Conservation (phyloP, 202 grass and related monocot species). For the Musa balbisiana region DNA sequence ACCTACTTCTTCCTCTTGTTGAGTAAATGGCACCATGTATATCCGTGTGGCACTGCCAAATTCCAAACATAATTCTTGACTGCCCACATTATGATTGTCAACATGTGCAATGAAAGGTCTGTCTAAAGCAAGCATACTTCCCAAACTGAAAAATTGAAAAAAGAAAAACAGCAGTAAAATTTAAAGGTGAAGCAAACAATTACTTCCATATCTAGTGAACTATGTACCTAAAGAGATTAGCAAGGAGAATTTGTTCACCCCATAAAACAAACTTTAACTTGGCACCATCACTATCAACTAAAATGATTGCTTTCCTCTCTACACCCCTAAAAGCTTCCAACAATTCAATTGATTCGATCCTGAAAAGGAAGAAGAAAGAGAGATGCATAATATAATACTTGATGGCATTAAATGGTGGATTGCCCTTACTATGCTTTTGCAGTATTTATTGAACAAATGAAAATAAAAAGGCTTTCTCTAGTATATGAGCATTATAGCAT, state of each 20-base stretch:
- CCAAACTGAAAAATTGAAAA: slow-evolving; percentile 57
- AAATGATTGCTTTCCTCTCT: slow-evolving; percentile 60
- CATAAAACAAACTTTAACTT: slow-evolving; percentile 89
- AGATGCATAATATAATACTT: not conserved
- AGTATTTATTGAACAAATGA: no score
- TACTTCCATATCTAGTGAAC: not conserved
- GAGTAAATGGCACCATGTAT: slow-evolving; percentile 71
- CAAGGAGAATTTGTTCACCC: slow-evolving; percentile 87
- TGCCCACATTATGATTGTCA: slow-evolving; percentile 29
- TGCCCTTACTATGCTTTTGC: not conserved
- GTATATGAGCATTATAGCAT: no score
- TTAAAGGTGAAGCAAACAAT: slow-evolving; percentile 7
- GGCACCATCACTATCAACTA: slow-evolving; percentile 61
- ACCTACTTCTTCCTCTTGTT: slow-evolving; percentile 85
- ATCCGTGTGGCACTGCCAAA: slow-evolving; percentile 83
- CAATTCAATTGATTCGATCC: slow-evolving; percentile 69
- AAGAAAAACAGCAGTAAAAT: slow-evolving; percentile 19
- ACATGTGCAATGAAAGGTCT: slow-evolving; percentile 68
- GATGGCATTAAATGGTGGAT: not conserved
- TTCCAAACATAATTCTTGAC: slow-evolving; percentile 82
- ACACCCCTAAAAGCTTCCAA: slow-evolving; percentile 56
- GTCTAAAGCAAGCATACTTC: slow-evolving; percentile 92
- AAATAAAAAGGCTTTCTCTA: no score
- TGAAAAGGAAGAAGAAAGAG: slow-evolving; percentile 32
- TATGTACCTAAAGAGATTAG: slow-evolving; percentile 81